Base-by-base conservation (phyloP, 148 eudicot genomes). In the Vaccinium corymbosum region DNA sequence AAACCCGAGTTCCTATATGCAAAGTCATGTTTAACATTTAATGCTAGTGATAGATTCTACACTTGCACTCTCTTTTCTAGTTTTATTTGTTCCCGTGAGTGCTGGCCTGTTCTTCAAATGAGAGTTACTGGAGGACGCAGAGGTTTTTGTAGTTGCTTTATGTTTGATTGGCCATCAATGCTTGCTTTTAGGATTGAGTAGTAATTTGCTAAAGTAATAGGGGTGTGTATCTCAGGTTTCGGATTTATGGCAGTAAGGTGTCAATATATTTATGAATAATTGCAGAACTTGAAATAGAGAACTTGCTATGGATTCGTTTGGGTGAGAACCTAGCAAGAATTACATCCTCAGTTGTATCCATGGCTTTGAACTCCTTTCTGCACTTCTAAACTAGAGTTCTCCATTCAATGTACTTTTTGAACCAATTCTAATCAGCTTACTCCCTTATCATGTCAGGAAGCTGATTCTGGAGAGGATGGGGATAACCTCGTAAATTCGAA, bases 401-500 rank as follows among this genome's bases (percentile, higher is more conserved):
- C 9, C 38, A 49, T 17, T 16, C 57, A 2, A 35, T 78, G 32
- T 85, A 46, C 22, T 57, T 64, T 52, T 55, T 83, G 38, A 14
- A 51, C 56, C 20, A 7, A 29, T 83, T 87, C 7, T 84, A 76
- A 84, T 17, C 29, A 84, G 22, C 49, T 48, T 16, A 81, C 62
- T 84, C 10, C 7, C 84, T 17, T 87, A 0, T 68, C 48, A 49
- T 82, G 76, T 83, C 90, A 95, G 98, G 92, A 89, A 80, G 78
- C 91, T 73, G 84, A 84, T 80, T 57, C 72, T 51, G n/a, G 81
- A 25, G 85, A 82, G 81, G 81, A 82, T 86, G 94, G 88, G 29
- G 53, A 74, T 38, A 89, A 86, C 56, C 85, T 94, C 85, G 87
- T 94, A 86, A 94, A 93, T 84, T 27, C 83, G n/a, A 93, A 71